Evolutionary conservation across 1,139 yeast species (phyloP), one percentile per base, ranked within the genome.

Genomic region (Geotrichum aggregatum): DNA sequence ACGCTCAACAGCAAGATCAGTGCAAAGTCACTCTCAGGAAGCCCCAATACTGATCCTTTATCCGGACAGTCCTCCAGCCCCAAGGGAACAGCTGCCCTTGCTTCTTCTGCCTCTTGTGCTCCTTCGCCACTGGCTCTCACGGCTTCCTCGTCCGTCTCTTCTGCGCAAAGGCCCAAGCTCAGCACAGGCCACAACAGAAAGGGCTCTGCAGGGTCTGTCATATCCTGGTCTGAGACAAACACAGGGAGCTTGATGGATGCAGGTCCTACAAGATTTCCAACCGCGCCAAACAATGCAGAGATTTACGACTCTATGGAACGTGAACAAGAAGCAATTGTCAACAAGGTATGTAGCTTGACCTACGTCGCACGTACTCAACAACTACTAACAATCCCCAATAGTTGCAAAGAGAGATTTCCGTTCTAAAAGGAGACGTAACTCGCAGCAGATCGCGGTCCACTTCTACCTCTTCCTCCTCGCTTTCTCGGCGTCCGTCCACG

Each of bases 291-390:
- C 16, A 45, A 47, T 16, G 52, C 47, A 4, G 56, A 54, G 16
- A 49, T 51, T 22, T 50, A 44, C 41, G 56, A 54, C 35, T 41
- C 52, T 10, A 26, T 54, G 34, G 56, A 54, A 28, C 54, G 64
- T 24, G 72, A 69, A 58, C 71, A 68, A 54, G 72, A 69, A 54
- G 71, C 71, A 3, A 67, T 69, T 40, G 71, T 69, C 43, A 69
- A 69, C 58, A 63, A 63, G 40, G 54, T 52, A 33, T 14, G 50
- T 38, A 18, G n/a, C n/a, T 30, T 5, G 14, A 19, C 21, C 14
- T 16, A 21, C 26, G 46, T 7, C n/a, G 11, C 14, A 19, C 11
- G 6, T 14, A 11, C n/a, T 39, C n/a, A 13, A 22, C n/a, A n/a
- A 19, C 16, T 34, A 26, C 47, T 49, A 43, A 24, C 28, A 24